These are phyloP conservation scores for Buxus sempervirens DNA, from an alignment of 164 flowering plant species.

Conservation along the genomic window DNA sequence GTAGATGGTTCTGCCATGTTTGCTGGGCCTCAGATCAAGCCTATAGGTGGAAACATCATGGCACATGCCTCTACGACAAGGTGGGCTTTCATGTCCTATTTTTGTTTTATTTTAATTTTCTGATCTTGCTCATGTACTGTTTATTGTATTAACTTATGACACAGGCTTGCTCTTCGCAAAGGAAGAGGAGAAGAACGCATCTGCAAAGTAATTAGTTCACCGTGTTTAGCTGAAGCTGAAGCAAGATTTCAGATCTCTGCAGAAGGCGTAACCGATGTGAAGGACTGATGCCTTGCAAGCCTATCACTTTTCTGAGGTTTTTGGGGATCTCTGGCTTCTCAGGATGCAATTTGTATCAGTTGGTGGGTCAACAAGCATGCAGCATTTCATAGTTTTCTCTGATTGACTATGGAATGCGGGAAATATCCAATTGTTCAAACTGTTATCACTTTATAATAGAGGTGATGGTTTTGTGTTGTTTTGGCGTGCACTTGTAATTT, in stretches of 20 bases:
- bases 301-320: background rate
- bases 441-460: too few relatives aligned
- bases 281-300: constrained; percentile 48
- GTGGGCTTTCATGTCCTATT: constrained; percentile 30
- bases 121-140: background rate
- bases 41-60: constrained; percentile 98
- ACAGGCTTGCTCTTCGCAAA: constrained; percentile 83
- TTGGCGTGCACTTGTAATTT: too few relatives aligned
- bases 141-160: constrained; percentile 2
- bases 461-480: too few relatives aligned
- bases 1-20: constrained; percentile 92
- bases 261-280: constrained; percentile 89
- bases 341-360: background rate
- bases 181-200: constrained; percentile 94
- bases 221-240: constrained; percentile 95
- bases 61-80: constrained; percentile 98
- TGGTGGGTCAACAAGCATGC: background rate
- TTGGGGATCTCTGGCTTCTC: background rate
- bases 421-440: too few relatives aligned
- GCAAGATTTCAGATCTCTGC: constrained; percentile 85
- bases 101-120: background rate
- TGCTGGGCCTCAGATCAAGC: constrained; percentile 94
- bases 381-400: background rate
- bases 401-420: too few relatives aligned
- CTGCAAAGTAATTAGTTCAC: constrained; percentile 95